These are phyloP conservation scores for Aspergillus japonicus DNA, from an alignment of 2,329 filamentous ascomycete species.

Conservation along the genomic window DNA sequence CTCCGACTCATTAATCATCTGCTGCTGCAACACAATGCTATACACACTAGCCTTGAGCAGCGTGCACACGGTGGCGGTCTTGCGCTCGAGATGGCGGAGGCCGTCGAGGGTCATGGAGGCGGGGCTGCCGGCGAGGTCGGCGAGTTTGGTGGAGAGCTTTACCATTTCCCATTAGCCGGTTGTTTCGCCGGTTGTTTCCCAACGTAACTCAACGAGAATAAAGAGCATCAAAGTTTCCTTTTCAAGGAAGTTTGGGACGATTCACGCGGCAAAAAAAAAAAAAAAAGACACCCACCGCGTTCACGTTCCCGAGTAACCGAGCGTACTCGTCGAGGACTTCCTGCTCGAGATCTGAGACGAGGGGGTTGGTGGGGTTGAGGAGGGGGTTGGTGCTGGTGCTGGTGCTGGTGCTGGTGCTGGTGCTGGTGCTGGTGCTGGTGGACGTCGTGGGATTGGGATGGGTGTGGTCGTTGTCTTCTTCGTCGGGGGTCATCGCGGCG, in stretches of 20 bases:
- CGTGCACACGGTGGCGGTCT: conserved; percentile 93
- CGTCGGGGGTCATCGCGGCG: no score
- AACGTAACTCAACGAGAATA: no score
- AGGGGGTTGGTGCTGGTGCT: conserved; percentile 34
- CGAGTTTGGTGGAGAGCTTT: conserved; percentile 47
- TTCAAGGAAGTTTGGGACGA: no score
- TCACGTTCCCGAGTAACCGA: conserved; percentile 82
- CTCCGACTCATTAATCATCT: conserved; percentile 69
- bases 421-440: neutral
- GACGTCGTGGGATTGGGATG: neutral
- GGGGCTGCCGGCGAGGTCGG: conserved; percentile 61
- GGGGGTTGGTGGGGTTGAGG: conserved; percentile 36
- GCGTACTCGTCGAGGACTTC: conserved; percentile 95
- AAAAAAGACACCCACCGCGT: conserved; percentile 70
- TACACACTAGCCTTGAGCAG: conserved; percentile 97
- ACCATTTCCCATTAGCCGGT: no score
- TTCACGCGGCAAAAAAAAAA: no score
- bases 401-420: neutral
- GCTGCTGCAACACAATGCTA: conserved; percentile 96
- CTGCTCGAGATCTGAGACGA: conserved; percentile 76
- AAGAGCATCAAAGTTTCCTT: no score
- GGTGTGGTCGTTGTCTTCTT: no score
- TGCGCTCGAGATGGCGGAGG: conserved; percentile 82
- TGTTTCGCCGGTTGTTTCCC: no score
- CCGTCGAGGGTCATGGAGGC: conserved; percentile 74